These are phyloP conservation scores for Apiospora phragmitis DNA, from an alignment of 2,329 filamentous ascomycete species.

Conservation along the genomic window DNA sequence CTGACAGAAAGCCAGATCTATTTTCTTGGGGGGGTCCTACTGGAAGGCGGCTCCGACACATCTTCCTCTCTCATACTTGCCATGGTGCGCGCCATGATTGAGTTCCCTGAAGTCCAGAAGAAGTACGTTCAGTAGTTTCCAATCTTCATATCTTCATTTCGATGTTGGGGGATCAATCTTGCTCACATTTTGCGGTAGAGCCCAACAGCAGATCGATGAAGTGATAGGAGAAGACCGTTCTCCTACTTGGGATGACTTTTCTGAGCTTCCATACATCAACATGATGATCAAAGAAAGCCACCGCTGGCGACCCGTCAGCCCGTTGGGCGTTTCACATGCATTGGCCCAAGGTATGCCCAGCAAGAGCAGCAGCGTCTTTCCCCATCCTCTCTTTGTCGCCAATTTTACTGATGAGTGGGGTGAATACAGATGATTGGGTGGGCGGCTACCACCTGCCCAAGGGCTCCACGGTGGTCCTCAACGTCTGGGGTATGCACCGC, in stretches of 20 bases:
- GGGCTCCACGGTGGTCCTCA: constrained; percentile 37
- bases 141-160: background rate
- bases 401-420: background rate
- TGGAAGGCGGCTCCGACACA: constrained; percentile 45
- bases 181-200: constrained; percentile 18
- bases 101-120: constrained; percentile 42
- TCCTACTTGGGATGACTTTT: constrained; percentile 39
- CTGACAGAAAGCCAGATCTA: constrained; percentile 30
- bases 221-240: constrained; percentile 36
- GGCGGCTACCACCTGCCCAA: constrained; percentile 42
- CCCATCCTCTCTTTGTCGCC: background rate
- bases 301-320: constrained; percentile 41
- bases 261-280: constrained; percentile 40
- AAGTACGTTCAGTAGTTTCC: constrained; percentile 13
- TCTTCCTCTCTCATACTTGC: constrained; percentile 40
- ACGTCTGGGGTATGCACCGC: constrained; percentile 36
- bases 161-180: background rate
- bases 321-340: constrained; percentile 36
- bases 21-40: constrained; percentile 37
- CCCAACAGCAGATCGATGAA: constrained; percentile 41
- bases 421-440: constrained; percentile 37
- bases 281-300: constrained; percentile 42
- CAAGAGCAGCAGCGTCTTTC: background rate
- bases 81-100: constrained; percentile 48
- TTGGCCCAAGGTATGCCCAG: constrained; percentile 25